Evolutionary conservation across 805 yeast species (phyloP), one percentile per base, ranked within the genome.

Genomic region (Pachysolen tannophilus): DNA sequence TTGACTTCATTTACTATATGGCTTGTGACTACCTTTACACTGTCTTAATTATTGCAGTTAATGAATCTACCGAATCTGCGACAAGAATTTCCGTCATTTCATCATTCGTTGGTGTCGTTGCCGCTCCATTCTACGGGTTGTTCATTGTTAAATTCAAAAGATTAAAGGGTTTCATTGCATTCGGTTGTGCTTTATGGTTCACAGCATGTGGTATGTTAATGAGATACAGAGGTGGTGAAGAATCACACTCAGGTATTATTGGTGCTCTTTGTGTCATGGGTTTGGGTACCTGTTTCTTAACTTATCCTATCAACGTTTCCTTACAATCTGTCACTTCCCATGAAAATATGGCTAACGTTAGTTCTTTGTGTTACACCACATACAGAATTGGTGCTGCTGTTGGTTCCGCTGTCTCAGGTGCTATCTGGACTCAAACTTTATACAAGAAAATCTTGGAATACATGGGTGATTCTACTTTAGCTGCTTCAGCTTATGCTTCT

Each of bases 231-330:
- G 75, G 77, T 28, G 63, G 56, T 35, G 54, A 58, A 27, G 50
- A 56, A 28, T 64, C 75, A 17, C 58, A 62, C 31, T 46, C 63
- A 30, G 87, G 86, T 44, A 63, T 80, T 37, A 73, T 82, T 52
- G 87, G 80, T 11, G 72, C 79, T 5, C 63, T 74, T 43, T 70
- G 78, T 49, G 49, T 81, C 14, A 55, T 78, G 43, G 88, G 88
- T 45, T 67, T 82, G 39, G 87, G 85, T 46, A 83, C 83, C 29
- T 84, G 84, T 14, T 72, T 80, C 53, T 76, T 79, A 62, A 75
- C 82, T 11, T 78, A 76, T 47, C 67, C 81, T 4, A 64, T 76
- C 8, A 82, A 75, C 49, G 75, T 74, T 5, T 67, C 81, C 28
- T 67, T 75, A 42, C 76, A 73, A 49, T 63, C 83, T 0, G 62